Percentiles rank a stretch among this genome's conserved stretches.
These are phyloP conservation scores for Phytophthora foliorum DNA, from an alignment of 352 stramenopile genomes.

Conservation along the genomic window DNA sequence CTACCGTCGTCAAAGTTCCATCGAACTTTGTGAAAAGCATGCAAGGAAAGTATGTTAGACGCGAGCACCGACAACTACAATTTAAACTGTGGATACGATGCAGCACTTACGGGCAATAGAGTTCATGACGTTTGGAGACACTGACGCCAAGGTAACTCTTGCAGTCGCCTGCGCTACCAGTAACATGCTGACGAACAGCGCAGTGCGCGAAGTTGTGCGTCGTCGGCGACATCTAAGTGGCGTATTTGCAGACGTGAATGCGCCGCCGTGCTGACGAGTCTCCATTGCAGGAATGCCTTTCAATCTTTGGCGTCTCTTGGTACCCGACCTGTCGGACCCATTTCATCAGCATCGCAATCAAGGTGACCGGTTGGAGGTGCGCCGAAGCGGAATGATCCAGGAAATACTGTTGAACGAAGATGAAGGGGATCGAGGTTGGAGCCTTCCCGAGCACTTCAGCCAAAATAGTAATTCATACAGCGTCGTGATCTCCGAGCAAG, in stretches of 20 bases:
- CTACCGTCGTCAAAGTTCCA: slow-evolving; percentile 73
- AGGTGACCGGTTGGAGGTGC: too few species aligned
- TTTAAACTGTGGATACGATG: too few species aligned
- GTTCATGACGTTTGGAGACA: slow-evolving; percentile 29
- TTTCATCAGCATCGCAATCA: neutral
- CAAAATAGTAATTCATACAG: too few species aligned
- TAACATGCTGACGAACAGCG: slow-evolving; percentile 3
- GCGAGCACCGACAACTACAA: neutral
- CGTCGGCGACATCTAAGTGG: neutral
- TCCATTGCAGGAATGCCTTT: slow-evolving; percentile 13
- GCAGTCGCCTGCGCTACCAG: slow-evolving; percentile 7
- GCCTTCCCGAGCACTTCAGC: too few species aligned
- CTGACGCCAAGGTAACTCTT: slow-evolving; percentile 1
- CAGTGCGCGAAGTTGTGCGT: neutral
- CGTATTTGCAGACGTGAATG: neutral
- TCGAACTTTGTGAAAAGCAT: slow-evolving; percentile 38
- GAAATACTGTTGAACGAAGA: too few species aligned
- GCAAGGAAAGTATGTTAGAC: neutral
- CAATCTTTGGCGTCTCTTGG: slow-evolving; percentile 14
- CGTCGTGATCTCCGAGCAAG: too few species aligned
- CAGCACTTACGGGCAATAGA: slow-evolving; percentile 37
- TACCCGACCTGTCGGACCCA: neutral
- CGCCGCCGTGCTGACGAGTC: neutral
- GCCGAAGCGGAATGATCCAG: too few species aligned
- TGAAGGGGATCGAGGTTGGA: too few species aligned